Evolutionary conservation across 192 early-diverging fungal species (phyloP), one percentile per base, ranked within the genome.

Genomic region (Dissophora globulifera): DNA sequence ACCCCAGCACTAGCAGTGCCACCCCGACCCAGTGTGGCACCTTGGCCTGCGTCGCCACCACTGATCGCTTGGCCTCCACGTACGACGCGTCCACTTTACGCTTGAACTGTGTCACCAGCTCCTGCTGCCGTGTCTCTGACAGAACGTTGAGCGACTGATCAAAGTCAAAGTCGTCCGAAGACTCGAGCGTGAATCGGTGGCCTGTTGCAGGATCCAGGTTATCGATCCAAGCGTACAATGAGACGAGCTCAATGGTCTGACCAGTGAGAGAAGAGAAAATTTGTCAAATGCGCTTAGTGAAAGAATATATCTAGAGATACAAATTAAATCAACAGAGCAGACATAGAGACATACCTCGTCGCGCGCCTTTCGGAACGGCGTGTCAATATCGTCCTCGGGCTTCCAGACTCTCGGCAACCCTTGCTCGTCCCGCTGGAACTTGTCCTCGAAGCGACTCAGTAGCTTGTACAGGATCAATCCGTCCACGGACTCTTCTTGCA

Each of bases 401-500:
- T 86, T 91, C 98, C 98, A 99, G 17, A 99, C 91, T 17, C 94
- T 82, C 22, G 98, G 98, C 13, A 98, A 62, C 1, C 96, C 98
- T 33, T 85, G 62, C 3, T 90, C 94, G 57, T 98, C 96, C 62
- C 98, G 96, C 58, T 96, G 81, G 82, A 99, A 99, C 56, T 84
- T 80, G 56, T 91, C 89, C 79, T 98, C 95, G 62, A 99, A 95
- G 41, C 85, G 84, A 31, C 62, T 84, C 27, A 91, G 84, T 58
- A 97, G 83, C 64, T 92, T 90, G 46, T 90, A 86, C 23, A 98
- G 81, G 35, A 98, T 79, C 84, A 89, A 82, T 33, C 87, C 89
- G 79, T 98, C 95, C 0, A 87, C 83, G 16, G 91, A 81, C 61
- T 98, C 96, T 35, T 95, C 91, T 43, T 89, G 86, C 29, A 97